These are phyloP conservation scores for Rosa chinensis DNA, from an alignment of 306 rosid species.

Conservation along the genomic window DNA sequence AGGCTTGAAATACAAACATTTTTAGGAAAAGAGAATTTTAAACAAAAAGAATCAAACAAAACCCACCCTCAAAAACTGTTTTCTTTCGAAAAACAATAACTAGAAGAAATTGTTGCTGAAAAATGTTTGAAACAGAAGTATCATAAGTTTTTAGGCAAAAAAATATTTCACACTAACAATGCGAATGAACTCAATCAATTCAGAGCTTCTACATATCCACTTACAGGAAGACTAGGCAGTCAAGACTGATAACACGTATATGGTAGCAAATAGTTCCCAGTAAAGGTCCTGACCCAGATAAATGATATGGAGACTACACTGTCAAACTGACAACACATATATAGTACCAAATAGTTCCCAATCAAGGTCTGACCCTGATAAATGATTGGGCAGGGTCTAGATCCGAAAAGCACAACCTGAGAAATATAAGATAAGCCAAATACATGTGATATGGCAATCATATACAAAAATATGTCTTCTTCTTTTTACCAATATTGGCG, in stretches of 20 bases:
- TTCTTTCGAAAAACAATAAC: neutral
- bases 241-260: neutral
- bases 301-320: neutral
- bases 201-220: neutral
- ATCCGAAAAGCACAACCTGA: conserved; percentile 19
- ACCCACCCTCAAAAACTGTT: neutral
- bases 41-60: neutral
- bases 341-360: neutral
- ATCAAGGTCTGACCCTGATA: conserved; percentile 7
- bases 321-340: neutral
- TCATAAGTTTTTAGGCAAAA: neutral
- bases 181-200: neutral
- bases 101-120: neutral
- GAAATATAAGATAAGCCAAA: conserved; percentile 6
- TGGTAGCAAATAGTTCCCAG: conserved; percentile 10
- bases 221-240: neutral
- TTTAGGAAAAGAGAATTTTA: neutral
- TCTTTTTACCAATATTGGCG: neutral
- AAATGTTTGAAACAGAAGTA: neutral
- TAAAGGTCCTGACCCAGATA: neutral
- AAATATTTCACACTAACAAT: neutral
- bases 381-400: conserved; percentile 4
- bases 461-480: neutral
- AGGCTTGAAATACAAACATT: neutral
- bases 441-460: neutral